Percentiles rank a stretch among this genome's conserved stretches.
These are phyloP conservation scores for Leishmania arabica DNA, from an alignment of 208 protist species.

Conservation along the genomic window DNA sequence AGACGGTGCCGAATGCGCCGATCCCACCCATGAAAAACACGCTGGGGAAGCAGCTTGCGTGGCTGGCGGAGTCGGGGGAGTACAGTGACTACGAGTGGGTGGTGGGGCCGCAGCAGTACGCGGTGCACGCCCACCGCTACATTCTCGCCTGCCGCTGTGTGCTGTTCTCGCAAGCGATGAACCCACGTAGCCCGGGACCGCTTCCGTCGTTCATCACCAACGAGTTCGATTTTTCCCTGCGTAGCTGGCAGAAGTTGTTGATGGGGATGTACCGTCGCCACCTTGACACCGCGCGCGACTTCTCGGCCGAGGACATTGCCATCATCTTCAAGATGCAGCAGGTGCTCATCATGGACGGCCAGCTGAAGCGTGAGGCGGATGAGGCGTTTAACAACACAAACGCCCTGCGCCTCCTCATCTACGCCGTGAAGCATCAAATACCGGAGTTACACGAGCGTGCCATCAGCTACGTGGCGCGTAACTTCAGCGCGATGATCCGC, in stretches of 20 bases:
- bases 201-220: slow-evolving; percentile 52
- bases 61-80: slow-evolving; percentile 82
- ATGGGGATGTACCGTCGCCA: slow-evolving; percentile 77
- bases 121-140: slow-evolving; percentile 75
- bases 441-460: slow-evolving; percentile 80
- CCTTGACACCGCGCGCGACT: slow-evolving; percentile 63
- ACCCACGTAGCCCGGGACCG: slow-evolving; percentile 44
- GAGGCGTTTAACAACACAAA: slow-evolving; percentile 72
- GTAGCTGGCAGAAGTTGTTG: slow-evolving; percentile 83
- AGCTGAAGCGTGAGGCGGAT: slow-evolving; percentile 83
- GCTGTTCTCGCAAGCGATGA: slow-evolving; percentile 73
- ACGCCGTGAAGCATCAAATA: slow-evolving; percentile 83
- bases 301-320: slow-evolving; percentile 83
- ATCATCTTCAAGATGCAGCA: slow-evolving; percentile 87
- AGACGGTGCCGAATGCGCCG: slow-evolving; percentile 62
- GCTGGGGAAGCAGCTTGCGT: slow-evolving; percentile 77
- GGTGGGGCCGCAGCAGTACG: slow-evolving; percentile 72
- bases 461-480: slow-evolving; percentile 65
- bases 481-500: slow-evolving; percentile 67
- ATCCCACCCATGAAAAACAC: slow-evolving; percentile 77
- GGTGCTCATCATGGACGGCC: slow-evolving; percentile 82
- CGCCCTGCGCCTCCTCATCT: slow-evolving; percentile 82
- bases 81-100: slow-evolving; percentile 87
- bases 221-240: slow-evolving; percentile 87
- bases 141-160: slow-evolving; percentile 87